Conservation (phyloP, 306 rosid species). For the Cotoneaster glaucophyllus region DNA sequence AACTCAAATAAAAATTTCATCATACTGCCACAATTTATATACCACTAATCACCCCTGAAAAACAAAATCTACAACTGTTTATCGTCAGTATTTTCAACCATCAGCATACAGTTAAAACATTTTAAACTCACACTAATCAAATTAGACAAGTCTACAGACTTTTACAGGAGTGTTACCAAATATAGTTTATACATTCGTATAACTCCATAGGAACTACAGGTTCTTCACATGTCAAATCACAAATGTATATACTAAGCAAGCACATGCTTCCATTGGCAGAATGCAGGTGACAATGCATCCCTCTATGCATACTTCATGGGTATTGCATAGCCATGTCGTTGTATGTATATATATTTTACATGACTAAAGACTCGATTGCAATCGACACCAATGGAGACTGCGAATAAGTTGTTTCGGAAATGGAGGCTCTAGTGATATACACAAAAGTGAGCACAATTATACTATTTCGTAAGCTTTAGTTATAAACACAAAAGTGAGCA, state of each 20-base stretch:
- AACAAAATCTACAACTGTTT: not conserved
- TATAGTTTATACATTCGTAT: not conserved
- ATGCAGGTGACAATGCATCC: not conserved
- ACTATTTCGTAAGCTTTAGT: not conserved
- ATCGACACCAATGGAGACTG: not conserved
- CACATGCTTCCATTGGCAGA: not conserved
- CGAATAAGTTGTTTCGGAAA: not conserved
- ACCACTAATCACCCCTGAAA: not conserved
- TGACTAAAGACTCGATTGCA: not conserved
- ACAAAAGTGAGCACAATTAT: not conserved
- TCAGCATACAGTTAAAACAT: not conserved
- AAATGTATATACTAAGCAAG: not conserved
- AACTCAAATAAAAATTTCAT: not conserved
- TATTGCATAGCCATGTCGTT: not conserved
- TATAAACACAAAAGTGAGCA: not conserved
- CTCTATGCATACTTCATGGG: not conserved
- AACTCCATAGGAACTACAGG: not conserved
- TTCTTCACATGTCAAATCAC: not conserved
- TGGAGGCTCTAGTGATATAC: not conserved
- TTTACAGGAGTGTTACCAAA: not conserved
- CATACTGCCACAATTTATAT: not conserved
- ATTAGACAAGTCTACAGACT: not conserved
- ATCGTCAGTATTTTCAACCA: not conserved
- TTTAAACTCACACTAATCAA: not conserved
- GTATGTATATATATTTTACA: not conserved